Evolutionary conservation across 1,284 basidiomycete genomes (phyloP).

Genomic region (Pseudozyma pruni): DNA sequence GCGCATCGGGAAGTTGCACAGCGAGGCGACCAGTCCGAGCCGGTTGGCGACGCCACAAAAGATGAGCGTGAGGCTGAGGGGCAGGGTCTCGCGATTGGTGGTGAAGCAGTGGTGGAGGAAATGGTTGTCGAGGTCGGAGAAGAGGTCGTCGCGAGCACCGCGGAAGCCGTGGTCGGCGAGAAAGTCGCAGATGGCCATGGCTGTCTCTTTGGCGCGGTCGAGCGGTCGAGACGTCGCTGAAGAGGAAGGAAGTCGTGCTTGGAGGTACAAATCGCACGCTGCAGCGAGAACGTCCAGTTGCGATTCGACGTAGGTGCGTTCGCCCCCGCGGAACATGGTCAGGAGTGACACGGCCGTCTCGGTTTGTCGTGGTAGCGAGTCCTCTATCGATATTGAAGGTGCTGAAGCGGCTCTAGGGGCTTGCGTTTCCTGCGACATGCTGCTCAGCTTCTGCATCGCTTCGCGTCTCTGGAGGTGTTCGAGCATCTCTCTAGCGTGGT

Average conservation of each 20-base stretch:
- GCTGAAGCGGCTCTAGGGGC: background rate
- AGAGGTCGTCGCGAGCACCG: conserved; percentile 23
- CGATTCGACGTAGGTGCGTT: conserved; percentile 19
- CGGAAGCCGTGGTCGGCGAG: conserved; percentile 40
- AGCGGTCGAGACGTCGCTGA: background rate
- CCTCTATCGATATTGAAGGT: background rate
- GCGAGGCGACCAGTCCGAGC: conserved; percentile 39
- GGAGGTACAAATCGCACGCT: conserved; percentile 49
- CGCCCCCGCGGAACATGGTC: conserved; percentile 50
- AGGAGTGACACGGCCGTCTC: conserved; percentile 35
- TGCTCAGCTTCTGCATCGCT: conserved; percentile 34
- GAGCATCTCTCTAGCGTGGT: conserved; percentile 44
- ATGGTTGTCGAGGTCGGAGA: conserved; percentile 49
- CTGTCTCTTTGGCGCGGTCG: conserved; percentile 16
- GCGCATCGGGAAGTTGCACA: conserved; percentile 47
- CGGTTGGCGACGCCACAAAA: conserved; percentile 50
- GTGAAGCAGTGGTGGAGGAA: conserved; percentile 50
- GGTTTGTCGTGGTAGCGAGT: conserved; percentile 11
- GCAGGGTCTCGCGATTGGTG: conserved; percentile 47
- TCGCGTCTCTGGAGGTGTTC: conserved; percentile 51
- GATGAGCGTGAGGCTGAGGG: conserved; percentile 42
- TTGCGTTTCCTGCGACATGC: background rate
- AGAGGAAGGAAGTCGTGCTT: conserved; percentile 2
- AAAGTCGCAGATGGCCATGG: conserved; percentile 44
- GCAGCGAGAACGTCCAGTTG: conserved; percentile 46